Base-by-base conservation (phyloP, 1,139 yeast species). In the Candida sp. region DNA sequence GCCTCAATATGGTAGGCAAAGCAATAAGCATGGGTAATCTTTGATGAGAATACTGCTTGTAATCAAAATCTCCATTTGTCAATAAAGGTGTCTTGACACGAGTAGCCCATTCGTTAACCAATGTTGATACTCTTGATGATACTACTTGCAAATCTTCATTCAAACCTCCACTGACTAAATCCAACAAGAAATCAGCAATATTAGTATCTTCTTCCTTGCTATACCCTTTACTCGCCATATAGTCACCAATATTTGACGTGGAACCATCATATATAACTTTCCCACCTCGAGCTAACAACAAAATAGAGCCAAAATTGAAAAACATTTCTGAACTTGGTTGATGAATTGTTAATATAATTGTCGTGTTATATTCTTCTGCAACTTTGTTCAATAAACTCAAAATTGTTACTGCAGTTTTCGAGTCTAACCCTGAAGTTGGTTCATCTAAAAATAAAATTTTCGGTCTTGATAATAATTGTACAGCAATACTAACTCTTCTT, bases 401-500 rank as follows among this genome's bases (percentile, higher is more conserved):
- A 38, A 88, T 85, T 0, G 90, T 77, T 1, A 80, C 73, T 0
- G 96, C 87, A 0, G 95, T 87, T 29, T 27, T 29, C 43, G 87
- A 37, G 3, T 25, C 29, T 22, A 89, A 69, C 0, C 97, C 96
- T 1, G 95, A 86, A 0, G 96, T 88, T 1, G 96, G 96, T 53
- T 89, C 97, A 63, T 89, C 97, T 35, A 88, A 64, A 44, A 87
- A 74, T 39, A 88, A 63, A 29, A 88, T 75, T 49, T 82, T 82
- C 0, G 95, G 95, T 43, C 80, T 79, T 43, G 83, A 82, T 34
- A 87, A 66, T 35, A 88, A 66, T 58, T 88, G 96, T 38, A 85
- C 78, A 2, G 93, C 93, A 60, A 88, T 87, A 0, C 93, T 82
- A 1, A 88, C 87, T 51, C 96, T 75, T 55, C 96, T 69, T 54